These are phyloP conservation scores for Arachis monticola DNA, from an alignment of 331 rosid genomes.

Conservation along the genomic window DNA sequence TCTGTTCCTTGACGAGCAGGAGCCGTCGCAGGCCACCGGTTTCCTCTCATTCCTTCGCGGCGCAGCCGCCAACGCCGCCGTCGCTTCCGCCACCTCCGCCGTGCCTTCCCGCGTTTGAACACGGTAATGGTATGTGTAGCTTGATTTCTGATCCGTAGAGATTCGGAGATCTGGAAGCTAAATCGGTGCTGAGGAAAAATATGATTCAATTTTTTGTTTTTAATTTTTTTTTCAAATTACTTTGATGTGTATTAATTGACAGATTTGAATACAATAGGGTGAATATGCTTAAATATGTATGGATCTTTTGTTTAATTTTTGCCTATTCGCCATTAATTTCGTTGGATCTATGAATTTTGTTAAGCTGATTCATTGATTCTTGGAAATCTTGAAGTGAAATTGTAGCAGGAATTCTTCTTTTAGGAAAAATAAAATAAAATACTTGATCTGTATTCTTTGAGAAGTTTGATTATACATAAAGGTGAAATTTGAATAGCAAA, in stretches of 20 bases:
- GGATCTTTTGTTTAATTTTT: slow-evolving; percentile 38
- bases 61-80: slow-evolving; percentile 52
- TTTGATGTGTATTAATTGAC: slow-evolving; percentile 15
- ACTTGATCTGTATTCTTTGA: slow-evolving; percentile 1
- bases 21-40: slow-evolving; percentile 50
- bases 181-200: slow-evolving; percentile 17
- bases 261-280: slow-evolving; percentile 37
- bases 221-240: neutral
- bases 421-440: neutral
- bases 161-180: slow-evolving; percentile 7
- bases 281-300: slow-evolving; percentile 23
- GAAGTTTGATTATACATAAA: neutral
- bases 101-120: slow-evolving; percentile 55
- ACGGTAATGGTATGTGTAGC: neutral
- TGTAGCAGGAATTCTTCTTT: neutral
- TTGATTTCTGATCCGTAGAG: slow-evolving; percentile 33
- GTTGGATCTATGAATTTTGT: slow-evolving; percentile 45
- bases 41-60: slow-evolving; percentile 69
- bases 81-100: slow-evolving; percentile 7
- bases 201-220: neutral
- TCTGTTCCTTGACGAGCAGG: slow-evolving; percentile 85
- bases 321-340: slow-evolving; percentile 26
- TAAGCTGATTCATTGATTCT: slow-evolving; percentile 5
- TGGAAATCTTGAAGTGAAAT: neutral
- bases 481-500: neutral